phyloP scores from a whole-genome alignment of 306 rosid genomes.

The Mucuna pruriens region DNA sequence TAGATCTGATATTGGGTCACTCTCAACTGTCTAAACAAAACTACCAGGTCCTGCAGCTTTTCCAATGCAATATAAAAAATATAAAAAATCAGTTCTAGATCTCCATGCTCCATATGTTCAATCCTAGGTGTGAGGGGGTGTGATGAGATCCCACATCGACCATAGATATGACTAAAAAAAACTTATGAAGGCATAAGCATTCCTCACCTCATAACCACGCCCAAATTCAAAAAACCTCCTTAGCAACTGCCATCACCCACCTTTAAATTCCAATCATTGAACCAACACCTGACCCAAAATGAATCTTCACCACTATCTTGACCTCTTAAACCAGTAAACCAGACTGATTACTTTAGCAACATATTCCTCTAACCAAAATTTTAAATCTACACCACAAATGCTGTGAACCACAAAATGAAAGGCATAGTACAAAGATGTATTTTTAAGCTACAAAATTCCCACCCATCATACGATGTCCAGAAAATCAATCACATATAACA shows the following conservation, averaged over 20 bases:
- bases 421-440: background rate
- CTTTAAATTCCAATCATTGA: constrained; percentile 11
- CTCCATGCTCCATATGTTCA: background rate
- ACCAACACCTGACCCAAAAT: background rate
- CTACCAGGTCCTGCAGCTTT: background rate
- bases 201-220: background rate
- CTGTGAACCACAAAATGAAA: constrained; percentile 8
- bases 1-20: background rate
- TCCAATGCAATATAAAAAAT: background rate
- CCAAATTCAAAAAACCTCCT: background rate
- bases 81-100: background rate
- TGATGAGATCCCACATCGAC: background rate
- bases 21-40: background rate
- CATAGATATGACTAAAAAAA: background rate
- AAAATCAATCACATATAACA: constrained; percentile 7
- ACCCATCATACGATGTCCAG: background rate
- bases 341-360: constrained; percentile 14
- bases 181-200: background rate
- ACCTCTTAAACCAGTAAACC: constrained; percentile 10
- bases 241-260: background rate
- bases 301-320: background rate
- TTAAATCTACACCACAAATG: constrained; percentile 6
- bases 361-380: constrained; percentile 1
- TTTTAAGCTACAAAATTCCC: background rate
- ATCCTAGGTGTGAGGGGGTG: background rate